phyloP scores from a whole-genome alignment of 176 grass and related monocot species.

The Aechmea fasciata region DNA sequence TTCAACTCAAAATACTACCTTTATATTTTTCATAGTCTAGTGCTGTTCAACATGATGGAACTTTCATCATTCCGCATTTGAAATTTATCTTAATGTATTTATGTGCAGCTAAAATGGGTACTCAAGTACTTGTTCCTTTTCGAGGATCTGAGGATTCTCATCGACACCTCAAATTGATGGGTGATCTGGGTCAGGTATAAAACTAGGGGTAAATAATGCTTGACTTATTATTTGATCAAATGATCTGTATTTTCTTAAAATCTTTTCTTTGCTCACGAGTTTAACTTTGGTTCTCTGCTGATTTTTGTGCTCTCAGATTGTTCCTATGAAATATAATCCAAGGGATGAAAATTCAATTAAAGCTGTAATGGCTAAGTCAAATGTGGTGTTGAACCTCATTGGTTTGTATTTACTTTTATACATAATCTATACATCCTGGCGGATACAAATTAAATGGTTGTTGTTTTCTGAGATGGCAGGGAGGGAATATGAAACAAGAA shows the following conservation, averaged over 20 bases:
- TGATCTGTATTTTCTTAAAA: not conserved
- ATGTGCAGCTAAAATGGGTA: constrained; percentile 88
- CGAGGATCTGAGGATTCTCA: constrained; percentile 89
- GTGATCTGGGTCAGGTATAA: constrained; percentile 82
- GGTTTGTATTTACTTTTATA: constrained; percentile 40
- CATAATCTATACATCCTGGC: not conserved
- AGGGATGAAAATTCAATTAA: constrained; percentile 90
- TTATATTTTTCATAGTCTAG: not conserved
- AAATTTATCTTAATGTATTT: not conserved
- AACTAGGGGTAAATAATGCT: not conserved
- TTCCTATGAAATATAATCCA: constrained; percentile 88
- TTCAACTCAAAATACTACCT: not conserved
- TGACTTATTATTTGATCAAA: not conserved
- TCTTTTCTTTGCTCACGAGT: not conserved
- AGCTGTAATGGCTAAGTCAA: constrained; percentile 88
- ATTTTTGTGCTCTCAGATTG: constrained; percentile 52
- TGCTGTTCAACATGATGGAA: not conserved
- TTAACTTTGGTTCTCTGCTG: constrained; percentile 3
- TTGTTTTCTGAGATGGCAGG: constrained; percentile 32
- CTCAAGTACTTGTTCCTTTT: constrained; percentile 95
- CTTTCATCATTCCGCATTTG: not conserved
- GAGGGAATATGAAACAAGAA: constrained; percentile 86
- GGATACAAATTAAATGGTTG: not conserved
- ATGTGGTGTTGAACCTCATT: constrained; percentile 93
- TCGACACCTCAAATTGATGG: constrained; percentile 91